Percentiles rank a stretch among this genome's conserved stretches.
Conservation (phyloP, 2,329 filamentous ascomycete species). For the Lasiodiplodia citricola region DNA sequence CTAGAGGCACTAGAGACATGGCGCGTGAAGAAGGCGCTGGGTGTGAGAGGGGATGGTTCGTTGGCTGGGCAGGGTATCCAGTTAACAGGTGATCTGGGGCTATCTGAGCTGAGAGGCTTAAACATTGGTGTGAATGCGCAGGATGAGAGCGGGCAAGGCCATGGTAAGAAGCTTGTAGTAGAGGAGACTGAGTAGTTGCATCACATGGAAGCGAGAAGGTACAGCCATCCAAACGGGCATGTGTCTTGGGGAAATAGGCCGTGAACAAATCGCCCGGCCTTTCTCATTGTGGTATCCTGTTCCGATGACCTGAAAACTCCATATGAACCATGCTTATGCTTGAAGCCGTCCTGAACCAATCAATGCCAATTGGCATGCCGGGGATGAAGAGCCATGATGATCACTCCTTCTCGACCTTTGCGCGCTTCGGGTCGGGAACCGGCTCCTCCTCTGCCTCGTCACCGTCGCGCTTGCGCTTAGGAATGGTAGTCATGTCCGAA, state of each 20-base stretch:
- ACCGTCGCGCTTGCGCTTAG: neutral
- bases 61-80: neutral
- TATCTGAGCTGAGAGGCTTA: slow-evolving; percentile 53
- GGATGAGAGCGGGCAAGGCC: slow-evolving; percentile 29
- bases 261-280: neutral
- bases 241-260: neutral
- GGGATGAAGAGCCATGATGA: neutral
- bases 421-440: neutral
- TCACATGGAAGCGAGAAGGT: neutral
- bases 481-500: neutral
- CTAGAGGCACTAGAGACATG: slow-evolving; percentile 69
- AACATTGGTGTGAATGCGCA: slow-evolving; percentile 37
- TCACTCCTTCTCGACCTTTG: neutral
- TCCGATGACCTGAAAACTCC: slow-evolving; percentile 5
- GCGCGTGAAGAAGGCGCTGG: slow-evolving; percentile 60
- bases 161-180: slow-evolving; percentile 51
- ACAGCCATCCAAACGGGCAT: neutral
- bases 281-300: slow-evolving; percentile 12
- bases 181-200: slow-evolving; percentile 65
- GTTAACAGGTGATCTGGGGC: slow-evolving; percentile 33
- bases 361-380: neutral
- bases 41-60: slow-evolving; percentile 37
- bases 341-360: neutral
- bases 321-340: neutral
- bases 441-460: neutral